Percentiles rank a stretch among this genome's conserved stretches.
Evolutionary conservation across 1,284 basidiomycete genomes (phyloP).

Genomic region (Leccinum variabile): DNA sequence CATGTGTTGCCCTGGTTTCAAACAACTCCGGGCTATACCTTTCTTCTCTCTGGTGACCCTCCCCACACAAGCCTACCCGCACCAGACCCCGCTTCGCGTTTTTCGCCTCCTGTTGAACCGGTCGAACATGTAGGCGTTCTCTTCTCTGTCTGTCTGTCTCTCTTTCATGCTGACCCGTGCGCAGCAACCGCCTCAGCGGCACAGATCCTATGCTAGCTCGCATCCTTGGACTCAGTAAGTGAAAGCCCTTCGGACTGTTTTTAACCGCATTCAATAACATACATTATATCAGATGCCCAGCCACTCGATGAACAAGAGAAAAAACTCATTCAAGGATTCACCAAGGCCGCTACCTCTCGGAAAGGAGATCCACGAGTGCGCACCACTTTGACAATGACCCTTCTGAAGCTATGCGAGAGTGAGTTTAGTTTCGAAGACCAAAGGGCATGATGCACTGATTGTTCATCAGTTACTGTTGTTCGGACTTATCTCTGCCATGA

Average conservation of each 20-base stretch:
- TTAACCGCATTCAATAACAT: background rate
- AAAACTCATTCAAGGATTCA: constrained; percentile 15
- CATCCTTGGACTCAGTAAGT: constrained; percentile 26
- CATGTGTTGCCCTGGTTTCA: constrained; percentile 41
- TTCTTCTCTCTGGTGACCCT: constrained; percentile 37
- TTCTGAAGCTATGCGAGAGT: constrained; percentile 6
- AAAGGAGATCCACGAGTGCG: constrained; percentile 15
- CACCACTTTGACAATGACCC: constrained; percentile 22
- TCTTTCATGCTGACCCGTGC: constrained; percentile 16
- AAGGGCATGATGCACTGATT: background rate
- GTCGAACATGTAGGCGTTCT: constrained; percentile 19
- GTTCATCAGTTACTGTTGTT: constrained; percentile 4
- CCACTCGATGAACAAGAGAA: constrained; percentile 1
- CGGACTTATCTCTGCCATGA: background rate
- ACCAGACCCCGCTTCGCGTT: background rate
- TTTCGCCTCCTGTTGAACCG: background rate
- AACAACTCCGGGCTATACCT: constrained; percentile 35
- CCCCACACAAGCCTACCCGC: background rate
- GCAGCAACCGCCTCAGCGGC: constrained; percentile 13
- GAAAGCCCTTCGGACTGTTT: background rate
- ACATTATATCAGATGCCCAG: constrained; percentile 4
- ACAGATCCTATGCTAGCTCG: background rate
- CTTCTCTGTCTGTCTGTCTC: background rate
- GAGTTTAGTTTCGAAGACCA: background rate
- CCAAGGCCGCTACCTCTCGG: background rate